Conservation (phyloP, 441 rosid species). For the Adansonia grandidieri region DNA sequence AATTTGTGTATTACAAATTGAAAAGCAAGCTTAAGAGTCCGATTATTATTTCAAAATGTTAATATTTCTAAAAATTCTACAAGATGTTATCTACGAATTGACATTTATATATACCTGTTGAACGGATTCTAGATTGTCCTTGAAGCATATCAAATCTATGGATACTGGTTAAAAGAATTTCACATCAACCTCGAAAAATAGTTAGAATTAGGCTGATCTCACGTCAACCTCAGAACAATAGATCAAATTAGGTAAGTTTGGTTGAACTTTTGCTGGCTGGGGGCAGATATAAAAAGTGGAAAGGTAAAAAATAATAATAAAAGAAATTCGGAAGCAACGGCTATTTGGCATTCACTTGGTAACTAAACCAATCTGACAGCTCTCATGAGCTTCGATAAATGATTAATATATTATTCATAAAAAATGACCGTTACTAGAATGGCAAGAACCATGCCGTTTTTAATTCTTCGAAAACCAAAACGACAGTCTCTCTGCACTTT, state of each 20-base stretch:
- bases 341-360: constrained; percentile 9
- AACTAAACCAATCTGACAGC: constrained; percentile 13
- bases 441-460: background rate
- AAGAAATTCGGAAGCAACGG: constrained; percentile 23
- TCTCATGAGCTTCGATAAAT: background rate
- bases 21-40: too few relatives aligned
- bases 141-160: background rate
- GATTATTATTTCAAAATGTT: too few relatives aligned
- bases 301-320: background rate
- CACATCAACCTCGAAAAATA: too few relatives aligned
- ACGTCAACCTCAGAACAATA: too few relatives aligned
- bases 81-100: too few relatives aligned
- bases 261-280: background rate
- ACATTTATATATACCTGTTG: too few relatives aligned
- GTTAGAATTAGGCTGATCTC: too few relatives aligned
- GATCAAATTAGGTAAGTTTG: background rate
- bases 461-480: background rate
- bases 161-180: too few relatives aligned
- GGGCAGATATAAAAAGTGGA: background rate
- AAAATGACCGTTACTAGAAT: constrained; percentile 25
- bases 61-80: too few relatives aligned
- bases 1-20: too few relatives aligned
- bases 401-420: background rate
- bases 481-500: background rate
- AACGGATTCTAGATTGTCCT: too few relatives aligned